A percentile compares a stretch with the other conserved stretches of the same genome.
Evolutionary conservation across 2,329 filamentous ascomycete genomes (phyloP).

Genomic region (Ceratocystis albifundus): DNA sequence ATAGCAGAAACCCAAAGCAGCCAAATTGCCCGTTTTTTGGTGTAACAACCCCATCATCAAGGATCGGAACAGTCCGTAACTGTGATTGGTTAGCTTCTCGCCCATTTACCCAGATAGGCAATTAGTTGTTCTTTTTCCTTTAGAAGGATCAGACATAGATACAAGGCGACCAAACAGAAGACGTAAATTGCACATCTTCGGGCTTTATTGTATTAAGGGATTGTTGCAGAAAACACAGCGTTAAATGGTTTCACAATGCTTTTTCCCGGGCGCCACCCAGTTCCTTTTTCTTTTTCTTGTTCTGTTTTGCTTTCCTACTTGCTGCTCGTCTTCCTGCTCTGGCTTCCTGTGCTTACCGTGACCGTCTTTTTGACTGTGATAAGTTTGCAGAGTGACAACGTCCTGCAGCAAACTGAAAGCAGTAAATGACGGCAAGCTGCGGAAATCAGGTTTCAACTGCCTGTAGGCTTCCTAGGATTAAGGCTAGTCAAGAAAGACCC

Average conservation of each 20-base stretch:
- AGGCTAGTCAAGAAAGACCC: neutral
- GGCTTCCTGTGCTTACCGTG: neutral
- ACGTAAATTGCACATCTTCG: neutral
- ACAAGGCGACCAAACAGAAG: slow-evolving; percentile 2
- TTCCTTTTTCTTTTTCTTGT: neutral
- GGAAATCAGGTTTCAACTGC: neutral
- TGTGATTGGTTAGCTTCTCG: neutral
- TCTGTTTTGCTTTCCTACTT: neutral
- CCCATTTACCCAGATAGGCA: neutral
- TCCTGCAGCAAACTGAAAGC: neutral
- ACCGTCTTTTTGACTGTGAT: neutral
- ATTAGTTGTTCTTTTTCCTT: neutral
- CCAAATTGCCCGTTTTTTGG: neutral
- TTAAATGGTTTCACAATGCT: slow-evolving; percentile 11
- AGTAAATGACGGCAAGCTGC: neutral
- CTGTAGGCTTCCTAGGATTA: neutral
- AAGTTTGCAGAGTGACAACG: neutral
- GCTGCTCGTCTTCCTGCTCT: neutral
- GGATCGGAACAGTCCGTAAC: neutral
- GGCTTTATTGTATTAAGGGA: slow-evolving; percentile 12
- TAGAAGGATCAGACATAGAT: neutral
- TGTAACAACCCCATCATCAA: neutral
- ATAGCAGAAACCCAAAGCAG: neutral
- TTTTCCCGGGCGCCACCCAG: neutral
- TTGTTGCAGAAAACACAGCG: slow-evolving; percentile 5